phyloP scores from a whole-genome alignment of 805 yeast genomes.

The Wickerhamomyces bovis region DNA sequence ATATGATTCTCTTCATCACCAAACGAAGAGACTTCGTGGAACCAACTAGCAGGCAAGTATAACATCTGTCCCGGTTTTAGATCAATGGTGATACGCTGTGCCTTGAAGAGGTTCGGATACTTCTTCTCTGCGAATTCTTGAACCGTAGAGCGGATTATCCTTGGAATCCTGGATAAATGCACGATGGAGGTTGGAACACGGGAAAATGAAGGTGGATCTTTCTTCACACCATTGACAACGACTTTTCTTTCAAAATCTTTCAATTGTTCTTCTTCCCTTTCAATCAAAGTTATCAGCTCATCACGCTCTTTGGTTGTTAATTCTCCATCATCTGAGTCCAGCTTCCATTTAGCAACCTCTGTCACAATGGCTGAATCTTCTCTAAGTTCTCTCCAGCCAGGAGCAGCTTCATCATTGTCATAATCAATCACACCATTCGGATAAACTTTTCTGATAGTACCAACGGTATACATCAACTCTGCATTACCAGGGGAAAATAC shows the following conservation, averaged over 20 bases:
- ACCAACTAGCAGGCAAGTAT: slow-evolving; percentile 75
- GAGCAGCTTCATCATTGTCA: slow-evolving; percentile 44
- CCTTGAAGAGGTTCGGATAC: slow-evolving; percentile 44
- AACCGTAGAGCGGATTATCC: slow-evolving; percentile 26
- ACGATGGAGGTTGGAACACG: slow-evolving; percentile 55
- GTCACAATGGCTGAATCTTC: slow-evolving; percentile 56
- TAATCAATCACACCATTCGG: slow-evolving; percentile 68
- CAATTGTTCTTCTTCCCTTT: slow-evolving; percentile 22
- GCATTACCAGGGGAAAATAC: slow-evolving; percentile 62
- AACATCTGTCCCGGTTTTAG: slow-evolving; percentile 60
- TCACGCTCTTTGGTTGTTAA: slow-evolving; percentile 19
- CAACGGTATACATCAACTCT: slow-evolving; percentile 54
- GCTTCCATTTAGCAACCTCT: slow-evolving; percentile 40
- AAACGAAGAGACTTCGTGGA: slow-evolving; percentile 71
- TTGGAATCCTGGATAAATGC: slow-evolving; percentile 49
- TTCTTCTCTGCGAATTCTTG: slow-evolving; percentile 30
- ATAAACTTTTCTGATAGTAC: slow-evolving; percentile 45
- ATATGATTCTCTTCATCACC: slow-evolving; percentile 30
- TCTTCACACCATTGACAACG: slow-evolving; percentile 15
- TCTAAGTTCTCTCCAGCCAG: slow-evolving; percentile 55
- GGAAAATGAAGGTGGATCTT: slow-evolving; percentile 68
- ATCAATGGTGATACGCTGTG: slow-evolving; percentile 39
- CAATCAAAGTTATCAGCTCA: slow-evolving; percentile 22
- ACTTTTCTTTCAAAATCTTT: slow-evolving; percentile 14
- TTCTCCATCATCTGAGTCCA: slow-evolving; percentile 26